Percentiles rank a stretch among this genome's conserved stretches.
phyloP scores from a whole-genome alignment of 352 stramenopile species.

The Pythium dissimile region DNA sequence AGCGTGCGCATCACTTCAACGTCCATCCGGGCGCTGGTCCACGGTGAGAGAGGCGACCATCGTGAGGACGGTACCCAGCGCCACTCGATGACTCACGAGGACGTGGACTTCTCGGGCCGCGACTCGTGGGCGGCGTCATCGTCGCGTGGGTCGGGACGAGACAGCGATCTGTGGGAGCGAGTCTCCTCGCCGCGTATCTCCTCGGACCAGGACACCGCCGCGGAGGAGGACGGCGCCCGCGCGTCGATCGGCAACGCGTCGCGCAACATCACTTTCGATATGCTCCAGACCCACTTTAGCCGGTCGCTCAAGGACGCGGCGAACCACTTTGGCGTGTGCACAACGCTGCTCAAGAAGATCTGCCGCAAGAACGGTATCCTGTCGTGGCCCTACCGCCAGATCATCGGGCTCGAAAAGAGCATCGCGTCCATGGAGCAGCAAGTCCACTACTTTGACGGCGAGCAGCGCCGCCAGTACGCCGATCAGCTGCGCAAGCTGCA shows the following conservation, averaged over 20 bases:
- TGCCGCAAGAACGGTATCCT: slow-evolving; percentile 75
- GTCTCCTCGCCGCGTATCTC: not conserved
- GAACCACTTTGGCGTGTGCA: slow-evolving; percentile 73
- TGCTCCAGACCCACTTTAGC: slow-evolving; percentile 80
- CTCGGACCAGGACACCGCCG: not conserved
- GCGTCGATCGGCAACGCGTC: slow-evolving; percentile 29
- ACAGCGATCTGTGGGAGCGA: slow-evolving; percentile 11
- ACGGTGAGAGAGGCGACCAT: slow-evolving; percentile 2
- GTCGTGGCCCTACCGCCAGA: slow-evolving; percentile 81
- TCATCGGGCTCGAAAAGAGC: slow-evolving; percentile 81
- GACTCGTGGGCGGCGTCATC: slow-evolving; percentile 10
- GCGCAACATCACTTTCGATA: slow-evolving; percentile 73
- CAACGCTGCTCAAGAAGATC: slow-evolving; percentile 87
- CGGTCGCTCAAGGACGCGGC: slow-evolving; percentile 74
- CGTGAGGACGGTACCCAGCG: not conserved
- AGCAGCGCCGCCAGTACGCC: slow-evolving; percentile 60
- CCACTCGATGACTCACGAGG: not conserved
- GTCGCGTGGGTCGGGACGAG: slow-evolving; percentile 6
- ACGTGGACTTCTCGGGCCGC: slow-evolving; percentile 1
- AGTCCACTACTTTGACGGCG: slow-evolving; percentile 70
- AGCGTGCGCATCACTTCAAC: slow-evolving; percentile 14
- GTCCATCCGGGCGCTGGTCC: slow-evolving; percentile 11
- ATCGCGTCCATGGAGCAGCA: slow-evolving; percentile 84
- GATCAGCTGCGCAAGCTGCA: slow-evolving; percentile 67
- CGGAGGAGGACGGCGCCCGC: not conserved